Percentiles rank a stretch among this genome's conserved stretches.
phyloP scores from a whole-genome alignment of 495 filamentous ascomycete species.

The Penicillium flavigenum region DNA sequence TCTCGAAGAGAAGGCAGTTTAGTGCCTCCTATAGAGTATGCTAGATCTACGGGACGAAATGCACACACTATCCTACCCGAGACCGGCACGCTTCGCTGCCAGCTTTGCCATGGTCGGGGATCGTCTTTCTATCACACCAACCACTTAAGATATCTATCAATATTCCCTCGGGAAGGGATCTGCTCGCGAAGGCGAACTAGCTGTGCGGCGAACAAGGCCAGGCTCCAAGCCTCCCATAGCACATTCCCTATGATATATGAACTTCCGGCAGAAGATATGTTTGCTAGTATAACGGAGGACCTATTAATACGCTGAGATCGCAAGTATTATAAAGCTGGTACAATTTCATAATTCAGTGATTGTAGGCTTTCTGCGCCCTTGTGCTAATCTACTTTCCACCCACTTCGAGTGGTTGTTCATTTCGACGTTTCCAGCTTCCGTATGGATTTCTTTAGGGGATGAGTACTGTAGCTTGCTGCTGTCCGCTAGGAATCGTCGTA shows the following conservation, averaged over 20 bases:
- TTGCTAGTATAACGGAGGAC: not conserved
- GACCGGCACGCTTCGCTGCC: conserved; percentile 3
- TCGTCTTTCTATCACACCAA: conserved; percentile 5
- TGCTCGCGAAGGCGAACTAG: conserved; percentile 8
- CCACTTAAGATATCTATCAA: not conserved
- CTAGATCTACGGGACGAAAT: not conserved
- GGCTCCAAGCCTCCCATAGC: not conserved
- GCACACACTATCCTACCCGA: not conserved
- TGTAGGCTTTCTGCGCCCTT: no score
- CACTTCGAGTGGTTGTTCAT: no score
- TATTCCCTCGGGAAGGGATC: conserved; percentile 1
- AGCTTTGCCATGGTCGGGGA: conserved; percentile 3
- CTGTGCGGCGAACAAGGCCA: conserved; percentile 7
- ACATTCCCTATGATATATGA: conserved; percentile 4
- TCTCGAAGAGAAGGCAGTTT: not conserved
- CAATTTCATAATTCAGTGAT: no score
- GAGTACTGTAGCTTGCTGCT: no score
- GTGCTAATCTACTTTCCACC: no score
- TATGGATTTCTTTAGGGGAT: no score
- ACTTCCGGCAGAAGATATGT: conserved; percentile 5
- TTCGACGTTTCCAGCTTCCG: no score
- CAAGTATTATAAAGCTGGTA: no score
- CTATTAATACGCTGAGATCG: no score
- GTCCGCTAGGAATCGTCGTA: no score
- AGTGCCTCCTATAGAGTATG: not conserved